Base-by-base conservation (phyloP, 2,329 filamentous ascomycete species). In the Plectosphaerella cucumerina region DNA sequence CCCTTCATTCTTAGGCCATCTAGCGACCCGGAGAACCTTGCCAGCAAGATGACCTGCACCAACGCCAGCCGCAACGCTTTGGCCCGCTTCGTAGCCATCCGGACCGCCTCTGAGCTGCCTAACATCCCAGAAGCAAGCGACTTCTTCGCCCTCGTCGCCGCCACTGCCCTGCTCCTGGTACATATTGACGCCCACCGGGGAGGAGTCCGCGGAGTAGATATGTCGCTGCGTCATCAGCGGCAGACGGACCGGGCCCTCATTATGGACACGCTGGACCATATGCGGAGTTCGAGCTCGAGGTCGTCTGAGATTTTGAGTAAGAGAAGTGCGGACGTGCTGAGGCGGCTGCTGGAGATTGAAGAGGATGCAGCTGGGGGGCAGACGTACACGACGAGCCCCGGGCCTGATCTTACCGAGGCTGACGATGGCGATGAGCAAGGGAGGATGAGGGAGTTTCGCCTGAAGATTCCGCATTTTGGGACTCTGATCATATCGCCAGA, bases 21-120 rank as follows among this genome's bases (percentile, higher is more conserved):
- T 10, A 50, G 57, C 39, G 61, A 62, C 42, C 60, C 65, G 5
- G 69, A 44, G 0, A 47, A 42, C 26, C 37, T 35, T 26, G 41
- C 70, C 55, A 68, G 62, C 47, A 65, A 60, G 43, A 58, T 66
- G 2, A 64, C 69, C 1, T 70, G 67, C 35, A 59, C 70, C 21
- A 71, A 65, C 44, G 67, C 69, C 6, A 63, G 60, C 20, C 69
- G 71, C 9, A 70, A 73, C 51, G 60, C 71, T 2, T 56, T 74
- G 9, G 54, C 56, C 6, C 65, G 69, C 15, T 71, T 66, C 52
- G 59, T 71, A 44, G 47, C 60, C 14, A 64, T 68, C 49, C 67
- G 67, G 22, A 59, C 43, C 12, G 62, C 65, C 53, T 64, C 65
- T 23, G 41, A 46, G 5, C 23, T 21, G 4, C 54, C 52, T 44